Conservation (phyloP, 768 basidiomycete species). For the Nevesoporus exiguus region DNA sequence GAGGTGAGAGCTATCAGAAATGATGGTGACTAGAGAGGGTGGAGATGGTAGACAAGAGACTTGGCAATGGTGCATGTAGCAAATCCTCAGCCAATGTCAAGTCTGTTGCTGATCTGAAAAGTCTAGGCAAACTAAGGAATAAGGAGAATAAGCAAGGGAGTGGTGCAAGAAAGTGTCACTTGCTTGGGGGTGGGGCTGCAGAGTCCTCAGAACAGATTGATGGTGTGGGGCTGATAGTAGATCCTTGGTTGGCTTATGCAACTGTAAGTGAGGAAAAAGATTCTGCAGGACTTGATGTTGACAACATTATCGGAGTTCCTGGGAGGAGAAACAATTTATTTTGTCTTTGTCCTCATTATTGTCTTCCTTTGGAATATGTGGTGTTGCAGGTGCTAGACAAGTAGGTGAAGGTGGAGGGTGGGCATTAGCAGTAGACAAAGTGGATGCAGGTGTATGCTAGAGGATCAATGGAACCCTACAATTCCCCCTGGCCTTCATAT, state of each 20-base stretch:
- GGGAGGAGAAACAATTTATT: conserved; percentile 57
- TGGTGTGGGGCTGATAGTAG: conserved; percentile 5
- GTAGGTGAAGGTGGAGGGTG: conserved; percentile 13
- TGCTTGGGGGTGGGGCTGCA: neutral
- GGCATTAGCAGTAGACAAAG: neutral
- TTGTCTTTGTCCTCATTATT: conserved; percentile 53
- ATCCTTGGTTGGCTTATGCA: neutral
- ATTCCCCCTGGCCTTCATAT: neutral
- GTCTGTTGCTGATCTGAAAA: conserved; percentile 10
- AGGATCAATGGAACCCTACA: neutral
- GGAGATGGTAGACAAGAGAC: conserved; percentile 18
- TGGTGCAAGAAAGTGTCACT: conserved; percentile 18
- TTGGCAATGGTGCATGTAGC: conserved; percentile 22
- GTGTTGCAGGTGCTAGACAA: conserved; percentile 11
- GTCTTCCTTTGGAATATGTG: conserved; percentile 32
- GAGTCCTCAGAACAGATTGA: conserved; percentile 21
- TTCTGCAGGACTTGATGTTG: conserved; percentile 32
- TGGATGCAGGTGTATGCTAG: neutral
- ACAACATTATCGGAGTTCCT: conserved; percentile 47
- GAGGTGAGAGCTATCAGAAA: conserved; percentile 7
- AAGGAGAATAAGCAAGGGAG: conserved; percentile 24
- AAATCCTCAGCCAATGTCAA: conserved; percentile 4
- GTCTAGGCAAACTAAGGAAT: conserved; percentile 22
- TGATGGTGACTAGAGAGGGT: conserved; percentile 23
- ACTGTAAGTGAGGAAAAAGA: conserved; percentile 27